These are phyloP conservation scores for Dothideomycetes sp. DNA, from an alignment of 2,329 filamentous ascomycete species.

Conservation along the genomic window DNA sequence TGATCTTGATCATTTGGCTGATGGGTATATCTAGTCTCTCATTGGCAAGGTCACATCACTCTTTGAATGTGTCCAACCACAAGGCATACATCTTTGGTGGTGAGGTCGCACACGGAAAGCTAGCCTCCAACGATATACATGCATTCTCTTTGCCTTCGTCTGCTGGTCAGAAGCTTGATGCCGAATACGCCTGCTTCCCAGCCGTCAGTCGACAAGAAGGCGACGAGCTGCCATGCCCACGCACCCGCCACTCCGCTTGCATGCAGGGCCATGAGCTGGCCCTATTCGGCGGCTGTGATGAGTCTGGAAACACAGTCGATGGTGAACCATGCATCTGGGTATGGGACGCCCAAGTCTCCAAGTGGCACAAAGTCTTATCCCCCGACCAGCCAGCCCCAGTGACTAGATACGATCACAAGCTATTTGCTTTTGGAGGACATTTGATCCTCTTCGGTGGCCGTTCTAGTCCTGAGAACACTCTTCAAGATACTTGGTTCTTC, in stretches of 20 bases:
- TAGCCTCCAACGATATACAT: conserved; percentile 33
- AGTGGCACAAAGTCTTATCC: conserved; percentile 5
- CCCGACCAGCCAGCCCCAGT: conserved; percentile 13
- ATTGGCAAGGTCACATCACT: conserved; percentile 24
- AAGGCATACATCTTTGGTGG: conserved; percentile 37
- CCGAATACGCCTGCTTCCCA: conserved; percentile 32
- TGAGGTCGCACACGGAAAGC: conserved; percentile 21
- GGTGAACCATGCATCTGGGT: conserved; percentile 29
- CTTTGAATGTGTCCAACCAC: conserved; percentile 23
- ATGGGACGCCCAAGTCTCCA: conserved; percentile 20
- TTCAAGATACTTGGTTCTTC: conserved; percentile 70
- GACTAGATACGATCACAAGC: conserved; percentile 27
- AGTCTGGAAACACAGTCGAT: conserved; percentile 21
- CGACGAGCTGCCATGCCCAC: conserved; percentile 21
- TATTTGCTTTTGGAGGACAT: conserved; percentile 53
- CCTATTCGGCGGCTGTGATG: conserved; percentile 28
- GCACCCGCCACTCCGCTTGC: conserved; percentile 29
- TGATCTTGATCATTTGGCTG: neutral
- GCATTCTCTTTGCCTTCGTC: conserved; percentile 23
- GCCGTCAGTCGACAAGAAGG: conserved; percentile 23
- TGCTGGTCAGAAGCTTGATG: conserved; percentile 18
- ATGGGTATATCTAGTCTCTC: conserved; percentile 13
- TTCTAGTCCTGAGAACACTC: conserved; percentile 50
- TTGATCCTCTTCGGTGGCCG: conserved; percentile 70
- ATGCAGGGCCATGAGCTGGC: conserved; percentile 27